Percentiles rank a stretch among this genome's conserved stretches.
phyloP scores from a whole-genome alignment of 2,329 filamentous ascomycete species.

The Plectosphaerella sp. region DNA sequence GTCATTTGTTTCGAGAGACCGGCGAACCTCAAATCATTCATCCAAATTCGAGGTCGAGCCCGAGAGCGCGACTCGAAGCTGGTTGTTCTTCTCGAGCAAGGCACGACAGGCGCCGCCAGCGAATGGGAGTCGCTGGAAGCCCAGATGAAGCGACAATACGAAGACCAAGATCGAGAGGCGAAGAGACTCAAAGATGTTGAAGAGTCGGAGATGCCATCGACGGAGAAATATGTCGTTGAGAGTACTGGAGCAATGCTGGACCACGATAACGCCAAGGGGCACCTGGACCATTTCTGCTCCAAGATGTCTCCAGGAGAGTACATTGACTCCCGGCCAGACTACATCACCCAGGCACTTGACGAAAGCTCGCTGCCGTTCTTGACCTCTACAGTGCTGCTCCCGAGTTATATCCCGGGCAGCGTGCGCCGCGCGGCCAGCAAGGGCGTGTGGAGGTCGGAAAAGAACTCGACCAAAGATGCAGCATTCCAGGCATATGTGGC shows the following conservation, averaged over 20 bases:
- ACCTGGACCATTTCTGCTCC: constrained; percentile 78
- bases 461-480: constrained; percentile 72
- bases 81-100: constrained; percentile 37
- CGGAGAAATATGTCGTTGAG: constrained; percentile 29
- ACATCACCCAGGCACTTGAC: constrained; percentile 44
- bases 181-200: constrained; percentile 44
- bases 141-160: constrained; percentile 67
- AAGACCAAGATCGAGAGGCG: constrained; percentile 55
- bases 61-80: constrained; percentile 46
- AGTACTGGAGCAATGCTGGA: constrained; percentile 61
- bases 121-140: constrained; percentile 66
- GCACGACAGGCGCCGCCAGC: constrained; percentile 14
- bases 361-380: constrained; percentile 25
- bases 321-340: constrained; percentile 64
- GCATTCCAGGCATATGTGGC: constrained; percentile 74
- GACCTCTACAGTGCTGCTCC: constrained; percentile 63
- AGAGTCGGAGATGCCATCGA: constrained; percentile 21
- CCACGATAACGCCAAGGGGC: constrained; percentile 67
- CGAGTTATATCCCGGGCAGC: constrained; percentile 60
- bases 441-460: constrained; percentile 63
- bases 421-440: constrained; percentile 51
- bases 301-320: constrained; percentile 54
- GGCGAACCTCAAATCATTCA: constrained; percentile 49
- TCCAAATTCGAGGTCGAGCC: constrained; percentile 52
- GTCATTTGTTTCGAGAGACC: constrained; percentile 54